Base-by-base conservation (phyloP, 768 basidiomycete species). In the Suillus tomentosus region DNA sequence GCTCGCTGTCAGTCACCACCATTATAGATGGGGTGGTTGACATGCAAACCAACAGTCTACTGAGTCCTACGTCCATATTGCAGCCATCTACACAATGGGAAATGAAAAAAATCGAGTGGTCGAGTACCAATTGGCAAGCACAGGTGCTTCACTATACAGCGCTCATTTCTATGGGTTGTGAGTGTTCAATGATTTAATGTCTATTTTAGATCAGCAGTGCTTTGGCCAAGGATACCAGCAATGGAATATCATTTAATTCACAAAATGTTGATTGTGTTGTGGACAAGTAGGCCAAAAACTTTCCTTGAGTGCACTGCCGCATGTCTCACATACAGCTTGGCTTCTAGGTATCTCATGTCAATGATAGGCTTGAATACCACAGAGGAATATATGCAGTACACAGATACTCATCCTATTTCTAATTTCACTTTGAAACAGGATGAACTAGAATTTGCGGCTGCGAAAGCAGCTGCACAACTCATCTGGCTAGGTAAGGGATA, bases 361-460 rank as follows among this genome's bases (percentile, higher is more conserved):
- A 17, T 19, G n/a, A 22, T 56, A 3, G 36, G 42, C 13, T 13
- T 54, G 24, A 54, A 45, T 37, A 17, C 24, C 43, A 64, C 62
- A 1, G 27, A 19, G 24, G 31, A 60, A 42, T 5, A 19, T n/a
- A n/a, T n/a, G n/a, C n/a, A n/a, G n/a, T n/a, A 0, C 8, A 7
- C 27, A 19, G 40, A 19, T 22, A 56, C 51, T 53, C 22, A 0
- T 36, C 40, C 17, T 6, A 13, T 34, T 22, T 34, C 67, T 10
- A 24, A 36, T 64, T 27, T 36, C 34, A n/a, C 43, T 10, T 3
- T 64, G 22, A 50, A 24, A 17, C 68, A 65, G 34, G 47, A 63
- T 48, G 11, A 65, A 22, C 24, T 69, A n/a, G 68, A 69, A 61
- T 51, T 63, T 27, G 67, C 62, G 1, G 19, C 65, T 22, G 64